A percentile compares a stretch with the other conserved stretches of the same genome.
Conservation (phyloP, 2,329 filamentous ascomycete genomes). For the Colletotrichum musicola region DNA sequence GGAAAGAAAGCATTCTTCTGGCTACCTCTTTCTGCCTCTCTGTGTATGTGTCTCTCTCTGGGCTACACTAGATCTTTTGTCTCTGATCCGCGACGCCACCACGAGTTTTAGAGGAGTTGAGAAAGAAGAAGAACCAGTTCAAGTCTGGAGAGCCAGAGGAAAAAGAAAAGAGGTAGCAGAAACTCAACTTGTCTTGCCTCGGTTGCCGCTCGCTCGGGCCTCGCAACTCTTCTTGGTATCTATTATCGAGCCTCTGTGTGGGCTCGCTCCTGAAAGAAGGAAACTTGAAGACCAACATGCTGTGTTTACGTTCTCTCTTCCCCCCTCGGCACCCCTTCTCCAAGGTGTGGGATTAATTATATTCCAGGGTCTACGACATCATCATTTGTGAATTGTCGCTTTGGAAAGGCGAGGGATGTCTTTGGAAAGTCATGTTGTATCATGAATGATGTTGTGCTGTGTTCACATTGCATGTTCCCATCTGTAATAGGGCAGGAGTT, state of each 20-base stretch:
- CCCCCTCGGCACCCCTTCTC: constrained; percentile 1
- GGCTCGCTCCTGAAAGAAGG: constrained; percentile 1
- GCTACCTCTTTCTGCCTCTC: not conserved
- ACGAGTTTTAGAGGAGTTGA: not conserved
- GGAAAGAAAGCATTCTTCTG: constrained; percentile 24
- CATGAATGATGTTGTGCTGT: too few species aligned
- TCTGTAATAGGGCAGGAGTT: too few species aligned
- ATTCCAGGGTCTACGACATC: too few species aligned
- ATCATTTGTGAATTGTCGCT: too few species aligned
- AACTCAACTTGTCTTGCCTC: constrained; percentile 6
- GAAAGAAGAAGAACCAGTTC: not conserved
- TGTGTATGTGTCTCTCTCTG: not conserved
- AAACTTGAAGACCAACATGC: not conserved
- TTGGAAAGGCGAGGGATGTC: too few species aligned
- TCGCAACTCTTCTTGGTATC: not conserved
- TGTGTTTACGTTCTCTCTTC: constrained; percentile 19
- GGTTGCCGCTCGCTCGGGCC: not conserved
- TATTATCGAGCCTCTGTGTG: not conserved
- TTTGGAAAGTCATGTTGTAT: too few species aligned
- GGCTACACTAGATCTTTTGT: constrained; percentile 16
- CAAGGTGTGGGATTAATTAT: too few species aligned
- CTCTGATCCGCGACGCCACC: constrained; percentile 19
- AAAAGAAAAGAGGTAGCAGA: constrained; percentile 15
- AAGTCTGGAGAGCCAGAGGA: constrained; percentile 17
- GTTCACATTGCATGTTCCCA: too few species aligned